phyloP scores from a whole-genome alignment of 164 flowering plant genomes.

The Tetrastigma voinierianum region DNA sequence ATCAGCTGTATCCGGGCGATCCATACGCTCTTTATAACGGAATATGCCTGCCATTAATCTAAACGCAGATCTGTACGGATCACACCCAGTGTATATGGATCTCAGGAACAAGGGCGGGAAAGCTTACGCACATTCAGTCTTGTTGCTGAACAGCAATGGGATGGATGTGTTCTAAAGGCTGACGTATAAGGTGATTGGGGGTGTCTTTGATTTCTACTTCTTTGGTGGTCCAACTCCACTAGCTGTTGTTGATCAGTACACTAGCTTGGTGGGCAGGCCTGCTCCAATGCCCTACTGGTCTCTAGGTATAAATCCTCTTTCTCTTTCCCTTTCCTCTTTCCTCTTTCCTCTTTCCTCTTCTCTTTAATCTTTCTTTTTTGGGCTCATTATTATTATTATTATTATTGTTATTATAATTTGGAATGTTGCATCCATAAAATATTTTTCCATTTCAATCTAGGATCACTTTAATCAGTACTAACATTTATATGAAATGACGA shows the following conservation, averaged over 20 bases:
- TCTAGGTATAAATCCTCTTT: slow-evolving; percentile 50
- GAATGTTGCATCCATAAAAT: no score
- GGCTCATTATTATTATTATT: not conserved
- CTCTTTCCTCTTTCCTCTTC: not conserved
- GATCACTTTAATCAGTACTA: no score
- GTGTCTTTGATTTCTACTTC: slow-evolving; percentile 90
- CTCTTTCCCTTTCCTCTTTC: not conserved
- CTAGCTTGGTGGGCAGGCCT: slow-evolving; percentile 83
- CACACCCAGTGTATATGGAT: slow-evolving; percentile 97
- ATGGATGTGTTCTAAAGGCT: slow-evolving; percentile 95
- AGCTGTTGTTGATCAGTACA: slow-evolving; percentile 87
- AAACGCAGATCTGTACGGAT: slow-evolving; percentile 81
- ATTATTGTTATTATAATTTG: not conserved
- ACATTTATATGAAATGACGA: no score
- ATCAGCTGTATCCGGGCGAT: slow-evolving; percentile 73
- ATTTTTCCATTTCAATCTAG: no score
- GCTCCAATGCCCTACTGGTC: slow-evolving; percentile 99
- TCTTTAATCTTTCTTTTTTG: no score
- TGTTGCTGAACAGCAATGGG: slow-evolving; percentile 91
- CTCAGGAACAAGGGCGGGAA: slow-evolving; percentile 66
- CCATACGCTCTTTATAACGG: slow-evolving; percentile 83
- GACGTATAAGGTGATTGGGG: slow-evolving; percentile 94
- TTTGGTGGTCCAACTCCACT: slow-evolving; percentile 85
- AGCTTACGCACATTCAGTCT: slow-evolving; percentile 67
- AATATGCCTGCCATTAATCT: slow-evolving; percentile 81